These are phyloP conservation scores for Saccharomyces paradoxus DNA, from an alignment of 805 yeast genomes.

Conservation along the genomic window DNA sequence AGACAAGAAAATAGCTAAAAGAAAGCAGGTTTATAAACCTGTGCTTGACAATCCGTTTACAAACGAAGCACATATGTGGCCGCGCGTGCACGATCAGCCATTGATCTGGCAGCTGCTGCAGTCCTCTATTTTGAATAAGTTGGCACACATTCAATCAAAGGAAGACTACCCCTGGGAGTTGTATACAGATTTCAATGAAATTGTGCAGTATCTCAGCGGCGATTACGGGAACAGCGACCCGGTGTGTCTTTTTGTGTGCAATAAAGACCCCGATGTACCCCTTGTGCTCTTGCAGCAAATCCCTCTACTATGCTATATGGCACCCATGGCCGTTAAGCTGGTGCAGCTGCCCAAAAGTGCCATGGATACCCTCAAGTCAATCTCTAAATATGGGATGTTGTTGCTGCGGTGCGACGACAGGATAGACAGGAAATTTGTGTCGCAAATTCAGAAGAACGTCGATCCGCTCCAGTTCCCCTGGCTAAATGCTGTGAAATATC, in stretches of 20 bases:
- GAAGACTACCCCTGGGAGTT: constrained; percentile 17
- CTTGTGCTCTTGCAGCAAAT: constrained; percentile 45
- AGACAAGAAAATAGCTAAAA: constrained; percentile 35
- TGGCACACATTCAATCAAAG: constrained; percentile 25
- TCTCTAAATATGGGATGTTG: constrained; percentile 17
- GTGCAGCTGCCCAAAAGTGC: constrained; percentile 51
- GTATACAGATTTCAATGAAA: constrained; percentile 39
- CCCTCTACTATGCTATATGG: constrained; percentile 45
- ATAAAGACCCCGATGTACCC: constrained; percentile 42
- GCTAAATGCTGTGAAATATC: constrained; percentile 18
- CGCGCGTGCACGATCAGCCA: constrained; percentile 32
- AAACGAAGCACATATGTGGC: constrained; percentile 38
- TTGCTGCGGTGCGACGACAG: constrained; percentile 16
- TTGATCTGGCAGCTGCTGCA: constrained; percentile 34
- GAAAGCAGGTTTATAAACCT: constrained; percentile 55
- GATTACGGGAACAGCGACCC: constrained; percentile 1
- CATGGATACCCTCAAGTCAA: neutral
- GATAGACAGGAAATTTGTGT: constrained; percentile 14
- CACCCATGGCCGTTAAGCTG: constrained; percentile 38
- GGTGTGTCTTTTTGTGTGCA: constrained; percentile 47
- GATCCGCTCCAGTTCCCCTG: constrained; percentile 18
- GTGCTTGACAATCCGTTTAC: constrained; percentile 57
- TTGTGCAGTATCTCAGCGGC: constrained; percentile 40
- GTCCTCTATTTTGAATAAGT: constrained; percentile 28
- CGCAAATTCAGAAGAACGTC: constrained; percentile 14